A percentile compares a stretch with the other conserved stretches of the same genome.
phyloP scores from a whole-genome alignment of 306 rosid genomes.

The Prosopis cineraria region DNA sequence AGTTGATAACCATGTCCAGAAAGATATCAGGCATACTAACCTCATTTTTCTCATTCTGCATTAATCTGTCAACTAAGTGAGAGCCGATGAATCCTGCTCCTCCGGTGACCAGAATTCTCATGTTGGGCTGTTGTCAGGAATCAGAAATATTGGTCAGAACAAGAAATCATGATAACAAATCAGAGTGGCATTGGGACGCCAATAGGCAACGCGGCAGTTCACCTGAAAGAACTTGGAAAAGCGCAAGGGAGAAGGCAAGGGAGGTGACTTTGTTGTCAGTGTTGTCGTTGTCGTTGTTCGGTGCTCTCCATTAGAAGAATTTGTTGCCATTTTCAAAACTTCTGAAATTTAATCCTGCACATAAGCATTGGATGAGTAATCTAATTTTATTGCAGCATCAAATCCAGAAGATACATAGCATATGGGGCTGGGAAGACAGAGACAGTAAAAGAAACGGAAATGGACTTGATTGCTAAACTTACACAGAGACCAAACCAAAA shows the following conservation, averaged over 20 bases:
- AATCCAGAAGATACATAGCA: background rate
- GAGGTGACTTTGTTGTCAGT: constrained; percentile 56
- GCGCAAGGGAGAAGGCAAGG: constrained; percentile 71
- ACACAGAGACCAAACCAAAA: constrained; percentile 31
- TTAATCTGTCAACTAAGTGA: constrained; percentile 71
- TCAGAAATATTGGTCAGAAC: background rate
- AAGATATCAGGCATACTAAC: constrained; percentile 34
- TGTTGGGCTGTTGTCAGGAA: constrained; percentile 52
- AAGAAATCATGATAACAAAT: background rate
- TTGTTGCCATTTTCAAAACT: constrained; percentile 43
- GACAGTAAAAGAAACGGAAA: background rate
- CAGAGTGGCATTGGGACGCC: background rate
- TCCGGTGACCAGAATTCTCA: constrained; percentile 77
- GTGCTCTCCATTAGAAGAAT: constrained; percentile 55
- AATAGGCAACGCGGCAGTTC: background rate
- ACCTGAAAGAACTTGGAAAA: constrained; percentile 76
- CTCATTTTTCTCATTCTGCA: constrained; percentile 78
- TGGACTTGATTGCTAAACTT: background rate
- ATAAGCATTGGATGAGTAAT: background rate
- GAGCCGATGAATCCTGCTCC: constrained; percentile 88
- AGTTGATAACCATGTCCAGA: background rate
- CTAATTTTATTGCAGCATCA: background rate
- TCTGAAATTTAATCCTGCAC: constrained; percentile 9
- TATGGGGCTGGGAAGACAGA: background rate
- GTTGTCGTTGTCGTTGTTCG: background rate